Evolutionary conservation across 768 basidiomycete species (phyloP).

Genomic region (Arthromyces matolae): DNA sequence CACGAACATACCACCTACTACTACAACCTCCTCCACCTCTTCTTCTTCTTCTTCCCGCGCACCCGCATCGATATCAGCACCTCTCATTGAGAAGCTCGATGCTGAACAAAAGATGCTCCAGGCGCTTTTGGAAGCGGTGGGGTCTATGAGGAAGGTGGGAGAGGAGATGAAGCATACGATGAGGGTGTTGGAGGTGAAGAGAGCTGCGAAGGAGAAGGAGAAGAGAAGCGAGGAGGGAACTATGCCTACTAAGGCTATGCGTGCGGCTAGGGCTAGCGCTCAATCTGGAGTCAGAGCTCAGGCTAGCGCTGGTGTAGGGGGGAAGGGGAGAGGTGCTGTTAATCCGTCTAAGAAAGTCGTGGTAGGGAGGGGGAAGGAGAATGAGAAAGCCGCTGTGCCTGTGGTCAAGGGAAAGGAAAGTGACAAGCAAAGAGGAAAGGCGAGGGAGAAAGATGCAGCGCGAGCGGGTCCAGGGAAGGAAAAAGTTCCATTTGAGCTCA

Average conservation of each 20-base stretch:
- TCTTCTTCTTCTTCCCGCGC: not conserved
- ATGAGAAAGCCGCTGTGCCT: not conserved
- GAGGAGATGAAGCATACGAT: not conserved
- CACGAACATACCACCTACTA: no score
- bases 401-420: no score
- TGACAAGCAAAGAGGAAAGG: no score
- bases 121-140: conserved; percentile 21
- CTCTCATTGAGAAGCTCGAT: no score
- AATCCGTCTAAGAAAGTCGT: not conserved
- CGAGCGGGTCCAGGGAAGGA: no score
- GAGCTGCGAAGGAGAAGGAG: not conserved
- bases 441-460: no score
- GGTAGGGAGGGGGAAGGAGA: not conserved
- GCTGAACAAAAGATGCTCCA: conserved; percentile 23
- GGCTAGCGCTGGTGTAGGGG: not conserved
- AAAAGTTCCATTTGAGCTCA: conserved; percentile 1
- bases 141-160: conserved; percentile 11
- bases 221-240: not conserved
- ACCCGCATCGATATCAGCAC: no score
- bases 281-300: not conserved
- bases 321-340: not conserved
- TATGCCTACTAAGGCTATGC: not conserved
- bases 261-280: not conserved
- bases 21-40: not conserved
- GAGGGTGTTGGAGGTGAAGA: not conserved